phyloP scores from a whole-genome alignment of 805 yeast genomes.

The Danielozyma ontarioensis region DNA sequence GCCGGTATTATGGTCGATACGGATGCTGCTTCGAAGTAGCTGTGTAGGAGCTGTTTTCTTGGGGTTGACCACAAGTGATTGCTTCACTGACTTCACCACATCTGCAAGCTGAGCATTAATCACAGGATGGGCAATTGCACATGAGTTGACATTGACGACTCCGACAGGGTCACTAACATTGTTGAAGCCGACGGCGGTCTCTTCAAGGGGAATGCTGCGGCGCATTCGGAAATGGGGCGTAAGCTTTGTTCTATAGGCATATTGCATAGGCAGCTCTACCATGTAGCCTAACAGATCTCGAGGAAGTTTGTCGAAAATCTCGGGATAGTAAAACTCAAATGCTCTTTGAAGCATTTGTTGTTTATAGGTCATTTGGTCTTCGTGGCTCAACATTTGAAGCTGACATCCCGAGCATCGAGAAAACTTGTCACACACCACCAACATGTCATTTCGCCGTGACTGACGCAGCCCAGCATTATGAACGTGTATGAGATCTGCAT shows the following conservation, averaged over 20 bases:
- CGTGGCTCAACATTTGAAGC: slow-evolving; percentile 35
- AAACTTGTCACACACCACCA: slow-evolving; percentile 31
- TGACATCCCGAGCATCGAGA: slow-evolving; percentile 38
- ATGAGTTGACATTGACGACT: slow-evolving; percentile 28
- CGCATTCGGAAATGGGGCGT: slow-evolving; percentile 33
- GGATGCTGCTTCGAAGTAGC: slow-evolving; percentile 29
- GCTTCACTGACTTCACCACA: slow-evolving; percentile 8
- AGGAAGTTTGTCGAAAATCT: slow-evolving; percentile 5
- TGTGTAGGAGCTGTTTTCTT: slow-evolving; percentile 11
- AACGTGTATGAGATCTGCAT: slow-evolving; percentile 20
- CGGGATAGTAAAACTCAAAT: slow-evolving; percentile 29
- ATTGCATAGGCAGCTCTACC: slow-evolving; percentile 32
- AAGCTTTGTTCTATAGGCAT: slow-evolving; percentile 34
- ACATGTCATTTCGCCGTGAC: slow-evolving; percentile 17
- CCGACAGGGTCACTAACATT: slow-evolving; percentile 16
- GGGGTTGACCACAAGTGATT: slow-evolving; percentile 4
- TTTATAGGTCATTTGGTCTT: slow-evolving; percentile 33
- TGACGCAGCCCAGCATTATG: slow-evolving; percentile 5
- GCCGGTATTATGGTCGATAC: slow-evolving; percentile 26
- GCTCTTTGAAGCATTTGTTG: slow-evolving; percentile 27
- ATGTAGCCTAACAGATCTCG: slow-evolving; percentile 18
- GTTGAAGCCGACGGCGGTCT: slow-evolving; percentile 27
- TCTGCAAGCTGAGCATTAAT: slow-evolving; percentile 22
- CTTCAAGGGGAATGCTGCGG: slow-evolving; percentile 2
- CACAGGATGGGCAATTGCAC: slow-evolving; percentile 30